A percentile compares a stretch with the other conserved stretches of the same genome.
These are phyloP conservation scores for Rhododendron kiyosumense DNA, from an alignment of 148 eudicot species.

Conservation along the genomic window DNA sequence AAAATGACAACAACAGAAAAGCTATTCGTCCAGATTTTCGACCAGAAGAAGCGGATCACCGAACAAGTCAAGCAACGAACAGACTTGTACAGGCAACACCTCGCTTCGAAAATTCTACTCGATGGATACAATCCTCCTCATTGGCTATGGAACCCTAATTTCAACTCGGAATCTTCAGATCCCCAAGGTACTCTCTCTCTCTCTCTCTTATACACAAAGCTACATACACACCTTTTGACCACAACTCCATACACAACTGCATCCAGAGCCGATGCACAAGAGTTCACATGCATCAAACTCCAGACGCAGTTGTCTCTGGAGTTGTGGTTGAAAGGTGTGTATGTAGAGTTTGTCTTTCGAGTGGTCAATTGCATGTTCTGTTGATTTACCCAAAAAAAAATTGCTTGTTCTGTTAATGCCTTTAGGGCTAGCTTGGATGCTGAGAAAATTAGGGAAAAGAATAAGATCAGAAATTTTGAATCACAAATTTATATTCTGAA, in stretches of 20 bases:
- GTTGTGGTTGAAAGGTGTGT: background rate
- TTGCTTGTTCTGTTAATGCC: background rate
- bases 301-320: background rate
- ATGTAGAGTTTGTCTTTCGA: background rate
- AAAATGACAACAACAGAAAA: constrained; percentile 65
- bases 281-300: background rate
- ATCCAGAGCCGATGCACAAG: too few species aligned
- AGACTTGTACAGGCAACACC: constrained; percentile 53
- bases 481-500: background rate
- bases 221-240: background rate
- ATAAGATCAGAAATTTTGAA: background rate
- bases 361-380: background rate
- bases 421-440: background rate
- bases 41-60: constrained; percentile 51
- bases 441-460: background rate
- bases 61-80: constrained; percentile 59
- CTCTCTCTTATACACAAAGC: background rate
- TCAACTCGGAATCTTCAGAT: constrained; percentile 26
- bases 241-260: background rate
- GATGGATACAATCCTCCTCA: constrained; percentile 67
- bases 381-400: too few species aligned
- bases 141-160: constrained; percentile 49
- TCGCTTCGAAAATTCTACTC: constrained; percentile 65
- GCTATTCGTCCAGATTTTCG: constrained; percentile 67
- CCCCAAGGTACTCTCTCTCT: background rate